Base-by-base conservation (phyloP, 2,329 filamentous ascomycete genomes). In the Ophiostoma novo-ulmi region DNA sequence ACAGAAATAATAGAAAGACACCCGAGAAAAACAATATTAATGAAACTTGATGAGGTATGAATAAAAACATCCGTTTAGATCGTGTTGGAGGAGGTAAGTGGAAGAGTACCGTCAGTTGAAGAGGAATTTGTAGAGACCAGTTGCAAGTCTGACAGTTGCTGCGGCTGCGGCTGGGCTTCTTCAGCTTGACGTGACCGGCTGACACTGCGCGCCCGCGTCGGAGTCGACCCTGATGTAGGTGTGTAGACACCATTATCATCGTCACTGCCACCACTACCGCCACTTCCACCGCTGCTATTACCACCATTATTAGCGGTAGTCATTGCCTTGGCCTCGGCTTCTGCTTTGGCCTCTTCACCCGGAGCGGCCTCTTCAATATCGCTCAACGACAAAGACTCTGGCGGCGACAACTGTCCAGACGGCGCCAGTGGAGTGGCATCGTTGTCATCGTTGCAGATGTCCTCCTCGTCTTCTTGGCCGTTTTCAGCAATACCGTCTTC, bases 351-450 rank as follows among this genome's bases (percentile, higher is more conserved):
- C n/a, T 71, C 63, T 17, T 71, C 71, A 5, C 65, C 65, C 65
- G 65, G 65, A 14, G 67, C 67, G 13, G 67, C 69, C 7, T 72
- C 71, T 55, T 72, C 70, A 31, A 71, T 71, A 22, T 71, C 70
- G 39, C 70, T 71, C 10, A 72, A 64, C 13, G 65, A 66, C 11
- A 71, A 41, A 0, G 70, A 68, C 1, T 68, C 38, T 5, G 65
- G 64, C n/a, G 71, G 68, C 14, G 70, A 55, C 52, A 66, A 35
- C 20, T 52, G 69, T n/a, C 41, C 63, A 10, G 68, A 58, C 14
- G 41, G 55, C 5, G 22, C 55, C 17, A 68, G 39, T 11, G n/a
- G 22, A 0, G 63, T 13, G 44, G 35, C 70, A 26, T 20, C 26
- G 26, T 35, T 36, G 11, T 41, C 35, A 36, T 38, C 35, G 1